Percentiles rank a stretch among this genome's conserved stretches.
phyloP scores from a whole-genome alignment of 257 asterid genomes.

The Verbascum thapsus region DNA sequence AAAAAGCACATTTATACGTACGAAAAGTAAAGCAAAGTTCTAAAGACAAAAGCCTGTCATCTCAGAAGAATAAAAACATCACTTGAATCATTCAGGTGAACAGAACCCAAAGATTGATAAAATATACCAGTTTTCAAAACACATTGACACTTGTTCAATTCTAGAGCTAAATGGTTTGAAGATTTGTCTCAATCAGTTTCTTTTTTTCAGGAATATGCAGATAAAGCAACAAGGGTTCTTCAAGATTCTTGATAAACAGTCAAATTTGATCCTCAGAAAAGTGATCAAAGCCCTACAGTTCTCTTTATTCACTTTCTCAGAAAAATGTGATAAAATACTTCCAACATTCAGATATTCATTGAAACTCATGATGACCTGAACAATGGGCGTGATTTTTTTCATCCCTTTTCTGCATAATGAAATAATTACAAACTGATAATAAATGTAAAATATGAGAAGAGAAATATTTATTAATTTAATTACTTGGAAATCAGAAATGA shows the following conservation, averaged over 20 bases:
- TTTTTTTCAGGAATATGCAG: slow-evolving; percentile 39
- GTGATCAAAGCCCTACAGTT: slow-evolving; percentile 11
- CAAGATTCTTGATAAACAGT: slow-evolving; percentile 28
- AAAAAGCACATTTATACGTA: slow-evolving; percentile 30
- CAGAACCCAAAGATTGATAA: slow-evolving; percentile 34
- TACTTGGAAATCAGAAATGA: slow-evolving; percentile 21
- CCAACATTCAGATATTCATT: slow-evolving; percentile 29
- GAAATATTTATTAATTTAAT: slow-evolving; percentile 32
- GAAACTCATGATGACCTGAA: slow-evolving; percentile 28
- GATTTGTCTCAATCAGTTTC: slow-evolving; percentile 44
- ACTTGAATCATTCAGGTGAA: slow-evolving; percentile 38
- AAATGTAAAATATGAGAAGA: not conserved
- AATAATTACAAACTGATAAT: slow-evolving; percentile 9
- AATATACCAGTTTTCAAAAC: slow-evolving; percentile 24
- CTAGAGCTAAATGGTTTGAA: slow-evolving; percentile 33
- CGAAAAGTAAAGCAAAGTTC: slow-evolving; percentile 19
- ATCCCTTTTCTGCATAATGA: slow-evolving; percentile 8
- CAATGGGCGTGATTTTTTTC: slow-evolving; percentile 37
- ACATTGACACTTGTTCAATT: slow-evolving; percentile 40
- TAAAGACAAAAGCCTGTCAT: slow-evolving; percentile 22
- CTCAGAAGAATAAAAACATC: slow-evolving; percentile 44
- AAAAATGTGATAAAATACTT: slow-evolving; percentile 25
- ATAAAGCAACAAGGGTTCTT: slow-evolving; percentile 33
- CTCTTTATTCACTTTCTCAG: slow-evolving; percentile 26
- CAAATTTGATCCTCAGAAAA: slow-evolving; percentile 29